Evolutionary conservation across 139 green algal genomes (phyloP), one percentile per base, ranked within the genome.

Genomic region (Coelastrella sp.): DNA sequence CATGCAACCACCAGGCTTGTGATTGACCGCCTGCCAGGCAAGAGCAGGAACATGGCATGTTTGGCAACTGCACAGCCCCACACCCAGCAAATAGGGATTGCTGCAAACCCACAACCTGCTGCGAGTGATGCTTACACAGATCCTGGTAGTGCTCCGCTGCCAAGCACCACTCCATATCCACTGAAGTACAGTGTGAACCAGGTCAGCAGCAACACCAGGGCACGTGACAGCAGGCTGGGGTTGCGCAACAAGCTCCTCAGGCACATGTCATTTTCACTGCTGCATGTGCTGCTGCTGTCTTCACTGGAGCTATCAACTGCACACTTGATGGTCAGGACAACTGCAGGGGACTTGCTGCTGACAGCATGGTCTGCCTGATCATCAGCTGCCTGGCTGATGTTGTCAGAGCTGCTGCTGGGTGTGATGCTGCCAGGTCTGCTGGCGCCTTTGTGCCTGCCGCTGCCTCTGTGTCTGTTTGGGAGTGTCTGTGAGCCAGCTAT

Each of bases 101-200:
- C n/a, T n/a, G n/a, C n/a, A n/a, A n/a, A n/a, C n/a, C n/a, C n/a
- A n/a, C n/a, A n/a, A n/a, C n/a, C n/a, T n/a, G n/a, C n/a, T n/a
- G n/a, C n/a, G n/a, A n/a, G n/a, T n/a, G n/a, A n/a, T n/a, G 61
- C 61, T 60, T 58, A 85, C 80, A 85, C 16, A 19, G 80, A 85
- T 57, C 80, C 58, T 19, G 80, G 80, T 3, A 85, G 58, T 11
- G 17, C 80, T 85, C 80, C 80, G 11, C 59, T 56, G 58, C 80
- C 80, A 19, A 85, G 17, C 1, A 64, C 80, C 20, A 74, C 58
- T 19, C 80, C 80, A 32, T 85, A 74, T 23, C 64, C 64, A 22
- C 58, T 85, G 80, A 85, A 32, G 16, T 59, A 73, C 56, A 85
- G 7, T 5, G 80, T 73, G 19, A 85, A 85, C 80, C 80, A 85